phyloP scores from a whole-genome alignment of 2,329 filamentous ascomycete genomes.

The Alternaria conjuncta region DNA sequence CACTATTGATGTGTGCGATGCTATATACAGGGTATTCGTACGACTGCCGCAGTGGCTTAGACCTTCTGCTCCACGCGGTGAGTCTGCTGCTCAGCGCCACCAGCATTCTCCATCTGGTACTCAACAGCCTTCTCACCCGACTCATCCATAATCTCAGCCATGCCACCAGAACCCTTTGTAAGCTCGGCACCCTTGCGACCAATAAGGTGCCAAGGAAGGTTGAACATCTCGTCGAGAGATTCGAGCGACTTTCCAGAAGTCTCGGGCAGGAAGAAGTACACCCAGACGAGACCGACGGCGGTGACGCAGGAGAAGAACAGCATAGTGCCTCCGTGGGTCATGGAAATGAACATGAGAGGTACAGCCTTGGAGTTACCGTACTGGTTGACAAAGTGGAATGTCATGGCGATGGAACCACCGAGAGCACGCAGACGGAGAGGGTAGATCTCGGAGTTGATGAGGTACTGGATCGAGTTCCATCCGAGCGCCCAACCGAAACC shows the following conservation, averaged over 20 bases:
- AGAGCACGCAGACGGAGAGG: conserved; percentile 75
- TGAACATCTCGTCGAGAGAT: conserved; percentile 75
- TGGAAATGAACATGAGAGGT: conserved; percentile 73
- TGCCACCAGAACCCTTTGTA: conserved; percentile 39
- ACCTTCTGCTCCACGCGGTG: conserved; percentile 29
- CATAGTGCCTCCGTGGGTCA: conserved; percentile 71
- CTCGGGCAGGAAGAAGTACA: conserved; percentile 75
- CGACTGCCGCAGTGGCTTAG: neutral
- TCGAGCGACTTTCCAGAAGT: conserved; percentile 69
- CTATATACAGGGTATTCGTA: neutral
- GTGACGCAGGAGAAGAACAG: conserved; percentile 77
- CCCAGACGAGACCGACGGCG: conserved; percentile 71
- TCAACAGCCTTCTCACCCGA: conserved; percentile 42
- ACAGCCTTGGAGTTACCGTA: conserved; percentile 77
- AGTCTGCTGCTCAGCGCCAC: conserved; percentile 13
- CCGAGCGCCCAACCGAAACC: conserved; percentile 50
- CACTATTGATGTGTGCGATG: neutral
- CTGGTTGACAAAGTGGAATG: conserved; percentile 78
- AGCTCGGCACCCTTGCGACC: conserved; percentile 55
- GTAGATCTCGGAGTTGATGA: conserved; percentile 79
- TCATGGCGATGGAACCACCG: conserved; percentile 76
- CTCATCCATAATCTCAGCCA: conserved; percentile 42
- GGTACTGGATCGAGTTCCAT: conserved; percentile 80
- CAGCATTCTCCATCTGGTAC: conserved; percentile 34
- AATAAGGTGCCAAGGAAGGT: conserved; percentile 76